phyloP scores from a whole-genome alignment of 2,329 filamentous ascomycete species.

The Cordyceps tenuipes region DNA sequence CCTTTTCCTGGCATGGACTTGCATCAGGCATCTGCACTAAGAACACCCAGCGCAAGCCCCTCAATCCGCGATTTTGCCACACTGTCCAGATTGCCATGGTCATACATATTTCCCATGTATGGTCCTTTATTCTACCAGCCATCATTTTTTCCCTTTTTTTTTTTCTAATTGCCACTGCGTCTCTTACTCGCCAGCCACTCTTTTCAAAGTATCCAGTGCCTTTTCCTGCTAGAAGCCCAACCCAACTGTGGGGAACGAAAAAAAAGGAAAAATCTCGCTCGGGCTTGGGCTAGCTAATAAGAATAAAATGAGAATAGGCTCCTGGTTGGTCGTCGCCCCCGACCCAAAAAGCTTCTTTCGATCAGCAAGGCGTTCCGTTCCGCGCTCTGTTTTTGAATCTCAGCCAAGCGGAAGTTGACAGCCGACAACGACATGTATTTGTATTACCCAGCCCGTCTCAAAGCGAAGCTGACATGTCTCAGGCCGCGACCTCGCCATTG shows the following conservation, averaged over 20 bases:
- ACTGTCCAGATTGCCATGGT: too few species aligned
- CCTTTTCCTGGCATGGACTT: too few species aligned
- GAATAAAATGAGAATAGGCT: too few species aligned
- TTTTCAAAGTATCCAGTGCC: not conserved
- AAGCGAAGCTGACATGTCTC: constrained; percentile 9
- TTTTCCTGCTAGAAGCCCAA: constrained; percentile 4
- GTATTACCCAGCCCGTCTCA: not conserved
- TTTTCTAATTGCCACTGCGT: not conserved
- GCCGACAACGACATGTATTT: not conserved
- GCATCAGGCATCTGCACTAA: too few species aligned
- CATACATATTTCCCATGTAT: not conserved
- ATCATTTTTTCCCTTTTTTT: not conserved
- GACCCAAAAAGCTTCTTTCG: not conserved
- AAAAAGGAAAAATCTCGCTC: constrained; percentile 4
- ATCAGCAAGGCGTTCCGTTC: not conserved
- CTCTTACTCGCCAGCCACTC: not conserved
- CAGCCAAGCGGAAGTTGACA: not conserved
- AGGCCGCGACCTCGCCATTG: not conserved
- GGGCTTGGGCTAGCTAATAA: not conserved
- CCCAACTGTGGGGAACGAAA: constrained; percentile 6
- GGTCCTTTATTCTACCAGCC: not conserved
- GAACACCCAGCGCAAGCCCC: too few species aligned
- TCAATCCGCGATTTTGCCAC: too few species aligned
- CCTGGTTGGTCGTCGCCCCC: too few species aligned
- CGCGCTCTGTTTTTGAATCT: not conserved